Conservation (phyloP, 2,329 filamentous ascomycete genomes). For the Ophiostoma novo-ulmi region DNA sequence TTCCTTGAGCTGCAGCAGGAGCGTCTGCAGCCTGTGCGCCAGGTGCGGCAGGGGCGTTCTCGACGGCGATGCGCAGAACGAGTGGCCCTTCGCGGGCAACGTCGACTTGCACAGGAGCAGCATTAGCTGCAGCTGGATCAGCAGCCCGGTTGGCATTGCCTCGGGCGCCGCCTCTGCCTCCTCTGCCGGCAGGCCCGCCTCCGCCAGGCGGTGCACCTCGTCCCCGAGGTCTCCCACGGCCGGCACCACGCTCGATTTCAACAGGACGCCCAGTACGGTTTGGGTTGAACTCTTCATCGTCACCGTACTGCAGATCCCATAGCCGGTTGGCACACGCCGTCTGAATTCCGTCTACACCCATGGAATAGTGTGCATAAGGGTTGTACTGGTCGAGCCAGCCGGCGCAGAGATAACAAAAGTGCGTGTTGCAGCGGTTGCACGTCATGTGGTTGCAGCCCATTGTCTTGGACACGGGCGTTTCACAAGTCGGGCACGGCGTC, state of each 20-base stretch:
- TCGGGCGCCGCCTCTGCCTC: neutral
- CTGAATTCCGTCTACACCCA: conserved; percentile 44
- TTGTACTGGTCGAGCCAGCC: conserved; percentile 77
- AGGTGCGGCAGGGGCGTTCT: conserved; percentile 2
- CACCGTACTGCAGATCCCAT: conserved; percentile 84
- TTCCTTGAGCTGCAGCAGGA: neutral
- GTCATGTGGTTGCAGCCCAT: conserved; percentile 97
- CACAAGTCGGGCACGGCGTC: conserved; percentile 83
- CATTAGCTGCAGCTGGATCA: neutral
- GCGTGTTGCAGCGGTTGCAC: conserved; percentile 80
- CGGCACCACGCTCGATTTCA: neutral
- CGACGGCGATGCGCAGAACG: conserved; percentile 49
- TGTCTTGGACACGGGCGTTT: conserved; percentile 78
- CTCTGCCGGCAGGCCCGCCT: neutral
- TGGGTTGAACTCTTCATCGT: conserved; percentile 47
- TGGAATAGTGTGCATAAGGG: conserved; percentile 86
- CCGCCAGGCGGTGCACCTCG: neutral
- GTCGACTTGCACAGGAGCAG: conserved; percentile 31
- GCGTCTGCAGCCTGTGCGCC: neutral
- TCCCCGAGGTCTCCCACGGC: neutral
- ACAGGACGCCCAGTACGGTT: neutral
- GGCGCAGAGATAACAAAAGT: conserved; percentile 93
- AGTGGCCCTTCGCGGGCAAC: conserved; percentile 55
- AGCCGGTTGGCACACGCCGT: conserved; percentile 76
- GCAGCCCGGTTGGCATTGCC: neutral